A percentile compares a stretch with the other conserved stretches of the same genome.
Conservation (phyloP, 257 asterid species). For the Solanum virginianum region DNA sequence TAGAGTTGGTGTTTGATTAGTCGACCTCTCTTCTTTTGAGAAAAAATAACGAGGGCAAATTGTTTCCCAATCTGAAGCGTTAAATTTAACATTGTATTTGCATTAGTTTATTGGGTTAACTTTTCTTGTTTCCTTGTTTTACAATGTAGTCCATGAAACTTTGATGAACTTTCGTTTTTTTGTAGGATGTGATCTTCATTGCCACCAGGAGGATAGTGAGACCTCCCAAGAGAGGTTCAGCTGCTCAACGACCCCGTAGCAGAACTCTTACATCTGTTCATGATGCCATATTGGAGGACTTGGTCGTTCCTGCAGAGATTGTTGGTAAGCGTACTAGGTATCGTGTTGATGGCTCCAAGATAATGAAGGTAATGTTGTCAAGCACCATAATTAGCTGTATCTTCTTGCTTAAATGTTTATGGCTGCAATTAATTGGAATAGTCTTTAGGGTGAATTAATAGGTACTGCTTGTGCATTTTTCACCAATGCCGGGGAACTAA, state of each 20-base stretch:
- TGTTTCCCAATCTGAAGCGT: background rate
- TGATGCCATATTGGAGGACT: slow-evolving; percentile 66
- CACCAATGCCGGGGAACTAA: background rate
- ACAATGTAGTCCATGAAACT: background rate
- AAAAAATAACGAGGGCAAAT: background rate
- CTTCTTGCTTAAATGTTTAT: background rate
- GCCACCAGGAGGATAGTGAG: slow-evolving; percentile 17
- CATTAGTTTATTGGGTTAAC: background rate
- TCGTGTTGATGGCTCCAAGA: slow-evolving; percentile 64
- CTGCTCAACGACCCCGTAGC: slow-evolving; percentile 54
- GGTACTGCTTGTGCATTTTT: background rate
- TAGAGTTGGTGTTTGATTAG: background rate
- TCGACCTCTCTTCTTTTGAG: background rate
- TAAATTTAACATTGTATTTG: background rate
- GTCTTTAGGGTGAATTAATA: background rate
- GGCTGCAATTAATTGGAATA: background rate
- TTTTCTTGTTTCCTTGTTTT: background rate
- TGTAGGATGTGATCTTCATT: slow-evolving; percentile 15
- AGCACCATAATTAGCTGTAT: background rate
- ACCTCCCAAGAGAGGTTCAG: slow-evolving; percentile 61
- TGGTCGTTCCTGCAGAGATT: slow-evolving; percentile 64
- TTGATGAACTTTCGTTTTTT: background rate
- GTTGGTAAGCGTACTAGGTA: slow-evolving; percentile 54
- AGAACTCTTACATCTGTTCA: slow-evolving; percentile 70
- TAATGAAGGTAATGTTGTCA: slow-evolving; percentile 38